Evolutionary conservation across 2,329 filamentous ascomycete genomes (phyloP), one percentile per base, ranked within the genome.

Genomic region (Ophiostoma sp.): DNA sequence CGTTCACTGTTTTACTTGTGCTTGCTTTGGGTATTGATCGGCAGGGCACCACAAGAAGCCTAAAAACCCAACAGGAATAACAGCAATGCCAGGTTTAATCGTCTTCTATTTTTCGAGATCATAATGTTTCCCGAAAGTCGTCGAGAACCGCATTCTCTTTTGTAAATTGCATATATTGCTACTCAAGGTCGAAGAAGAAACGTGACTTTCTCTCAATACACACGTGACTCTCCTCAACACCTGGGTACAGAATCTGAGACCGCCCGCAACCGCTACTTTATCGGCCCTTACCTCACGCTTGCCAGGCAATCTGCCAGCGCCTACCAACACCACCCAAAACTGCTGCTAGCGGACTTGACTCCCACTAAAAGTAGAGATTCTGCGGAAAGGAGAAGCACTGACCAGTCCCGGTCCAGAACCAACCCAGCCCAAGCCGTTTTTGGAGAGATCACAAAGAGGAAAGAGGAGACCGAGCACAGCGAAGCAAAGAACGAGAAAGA

Each of bases 331-430:
- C n/a, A n/a, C n/a, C n/a, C n/a, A n/a, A n/a, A n/a, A n/a, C n/a
- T 19, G 15, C 11, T 48, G 42, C 42, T 19, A 19, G 42, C 6
- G 9, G 36, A 17, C 36, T 5, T 17, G 6, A 6, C 61, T n/a
- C 12, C 61, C 61, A 45, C 61, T 45, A 45, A 66, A 66, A 42
- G 12, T 28, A 17, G 22, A 61, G 28, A 33, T 19, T 19, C 28
- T 59, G 17, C 19, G 57, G 19, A 4, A 39, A 36, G 28, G 31
- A 11, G 42, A 28, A 66, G 61, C 61, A 66, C 61, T 66, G 61
- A 66, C 61, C 61, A 64, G 64, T 33, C 63, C 19, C 15, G 64
- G 64, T 33, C 64, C 45, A 50, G 64, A 48, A 33, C 25, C 57
- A 28, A 57, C 36, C 22, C 64, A 48, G 22, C 63, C 25, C 17